Base-by-base conservation (phyloP, 306 rosid species). In the Dalbergia cultrata region DNA sequence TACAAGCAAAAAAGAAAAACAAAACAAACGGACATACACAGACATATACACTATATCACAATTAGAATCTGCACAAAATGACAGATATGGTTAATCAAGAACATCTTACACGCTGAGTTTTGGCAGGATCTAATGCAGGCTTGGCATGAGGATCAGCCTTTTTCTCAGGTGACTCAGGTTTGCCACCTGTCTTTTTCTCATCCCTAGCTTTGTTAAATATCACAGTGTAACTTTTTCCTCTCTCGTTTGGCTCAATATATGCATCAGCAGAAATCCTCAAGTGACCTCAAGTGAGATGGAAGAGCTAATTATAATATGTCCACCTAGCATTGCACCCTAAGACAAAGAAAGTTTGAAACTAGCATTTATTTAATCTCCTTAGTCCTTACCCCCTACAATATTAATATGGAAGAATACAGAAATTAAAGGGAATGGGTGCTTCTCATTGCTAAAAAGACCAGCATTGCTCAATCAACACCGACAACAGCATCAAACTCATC, bases 191-290 rank as follows among this genome's bases (percentile, higher is more conserved):
- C 84, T 92, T 92, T 81, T 92, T 92, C 78, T 92, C 97, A 87
- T 88, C 88, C 58, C 94, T 87, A 39, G 92, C 97, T 80, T 92
- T 92, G 87, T 88, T 88, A 67, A 92, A 92, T 35, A 92, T 92
- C 80, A 92, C 94, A 8, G 94, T 90, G 79, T 88, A 92, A 19
- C 94, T 90, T 85, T 92, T n/a, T n/a, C n/a, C n/a, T n/a, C n/a
- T n/a, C n/a, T n/a, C n/a, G n/a, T n/a, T n/a, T n/a, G n/a, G n/a
- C n/a, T n/a, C n/a, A n/a, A n/a, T n/a, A n/a, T n/a, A n/a, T n/a
- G n/a, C n/a, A n/a, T n/a, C n/a, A n/a, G n/a, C n/a, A n/a, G n/a
- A n/a, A n/a, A n/a, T n/a, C n/a, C n/a, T n/a, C n/a, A n/a, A n/a
- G n/a, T n/a, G n/a, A n/a, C n/a, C n/a, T n/a, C n/a, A n/a, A n/a